Evolutionary conservation across 2,329 filamentous ascomycete species (phyloP).

Genomic region (Lomentospora prolificans): DNA sequence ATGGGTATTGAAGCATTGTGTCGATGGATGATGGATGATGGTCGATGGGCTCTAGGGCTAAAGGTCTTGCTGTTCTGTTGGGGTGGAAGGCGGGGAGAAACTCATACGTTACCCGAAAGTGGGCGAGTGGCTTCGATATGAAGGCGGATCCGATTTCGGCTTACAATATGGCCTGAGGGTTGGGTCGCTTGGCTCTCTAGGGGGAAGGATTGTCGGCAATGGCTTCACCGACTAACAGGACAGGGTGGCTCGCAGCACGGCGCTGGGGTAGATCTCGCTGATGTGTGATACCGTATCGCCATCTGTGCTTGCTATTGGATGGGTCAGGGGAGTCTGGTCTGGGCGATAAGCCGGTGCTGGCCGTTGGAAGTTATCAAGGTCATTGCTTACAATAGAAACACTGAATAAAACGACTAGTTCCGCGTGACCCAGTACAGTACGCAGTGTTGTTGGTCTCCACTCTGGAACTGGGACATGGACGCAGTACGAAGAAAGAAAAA

Average conservation of each 20-base stretch:
- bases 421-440: slow-evolving; percentile 4
- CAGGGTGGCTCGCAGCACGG: neutral
- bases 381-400: neutral
- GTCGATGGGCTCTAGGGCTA: slow-evolving; percentile 2
- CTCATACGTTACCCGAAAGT: neutral
- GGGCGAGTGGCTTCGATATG: neutral
- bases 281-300: neutral
- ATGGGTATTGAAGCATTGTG: slow-evolving; percentile 7
- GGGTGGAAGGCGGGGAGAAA: slow-evolving; percentile 1
- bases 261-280: neutral
- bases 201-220: neutral
- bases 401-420: neutral
- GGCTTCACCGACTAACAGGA: neutral
- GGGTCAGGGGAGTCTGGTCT: neutral
- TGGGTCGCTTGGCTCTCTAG: neutral
- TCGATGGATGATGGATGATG: neutral
- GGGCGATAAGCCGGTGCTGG: slow-evolving; percentile 5
- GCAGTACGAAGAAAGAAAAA: neutral
- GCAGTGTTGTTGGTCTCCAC: neutral
- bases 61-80: neutral
- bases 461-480: neutral
- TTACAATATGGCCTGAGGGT: neutral
- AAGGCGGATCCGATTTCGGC: neutral
- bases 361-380: neutral
- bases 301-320: slow-evolving; percentile 4